Base-by-base conservation (phyloP, 2,329 filamentous ascomycete species). In the Zymoseptoria ardabiliae region DNA sequence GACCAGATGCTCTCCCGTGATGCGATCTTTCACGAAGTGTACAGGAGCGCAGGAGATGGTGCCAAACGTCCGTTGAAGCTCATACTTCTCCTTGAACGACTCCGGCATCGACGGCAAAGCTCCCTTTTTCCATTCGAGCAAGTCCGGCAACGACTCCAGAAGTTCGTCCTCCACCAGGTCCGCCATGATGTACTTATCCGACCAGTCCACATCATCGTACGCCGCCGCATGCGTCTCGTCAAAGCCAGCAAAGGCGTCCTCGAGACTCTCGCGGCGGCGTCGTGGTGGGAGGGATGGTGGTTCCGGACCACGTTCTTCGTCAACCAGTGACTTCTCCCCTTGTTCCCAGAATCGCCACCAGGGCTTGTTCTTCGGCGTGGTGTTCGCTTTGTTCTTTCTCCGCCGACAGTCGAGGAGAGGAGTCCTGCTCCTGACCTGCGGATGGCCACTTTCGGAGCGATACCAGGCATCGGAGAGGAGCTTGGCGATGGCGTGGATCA, bases 41-140 rank as follows among this genome's bases (percentile, higher is more conserved):
- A 63, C 59, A 4, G 58, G 50, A 19, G 58, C 61, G 17, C 50
- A 52, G 45, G 54, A 57, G 23, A 57, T 61, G n/a, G 55, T 56
- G 8, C 48, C 54, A 4, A 63, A 53, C 4, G 61, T 61, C 6
- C 52, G 53, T 2, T 57, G 54, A 1, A 61, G 58, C 0, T 30
- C 30, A 30, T 61, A 63, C 10, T 52, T 54, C 20, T 54, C 20
- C 1, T 58, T 57, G 13, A 63, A 63, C 53, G 58, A 61, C 28
- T 50, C 49, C 1, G 49, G 49, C 49, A 50, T 50, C 49, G 49
- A 50, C n/a, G 49, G 49, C 22, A 50, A 23, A 50, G 49, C 49
- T 10, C 22, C 49, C 17, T 41, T 41, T 2, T 4, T 17, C 35
- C 35, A 41, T 6, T 41, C 35, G 17, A 41, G 11, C 35, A 11